Percentiles rank a stretch among this genome's conserved stretches.
Conservation (phyloP, 2,329 filamentous ascomycete species). For the Pleoardoris graminearum region DNA sequence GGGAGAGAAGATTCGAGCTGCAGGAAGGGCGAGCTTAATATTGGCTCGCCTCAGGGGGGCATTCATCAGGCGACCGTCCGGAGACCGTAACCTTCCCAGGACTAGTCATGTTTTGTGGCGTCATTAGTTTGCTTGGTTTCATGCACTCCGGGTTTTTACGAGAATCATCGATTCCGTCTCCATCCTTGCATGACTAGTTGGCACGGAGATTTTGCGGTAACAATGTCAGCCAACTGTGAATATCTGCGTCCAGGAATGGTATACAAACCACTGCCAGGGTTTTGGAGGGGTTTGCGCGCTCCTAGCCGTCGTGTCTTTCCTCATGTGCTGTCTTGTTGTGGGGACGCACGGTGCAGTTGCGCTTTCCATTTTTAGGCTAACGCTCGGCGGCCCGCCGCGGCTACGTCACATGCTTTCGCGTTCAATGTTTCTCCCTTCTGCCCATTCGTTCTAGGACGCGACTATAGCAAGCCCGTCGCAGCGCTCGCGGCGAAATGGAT, state of each 20-base stretch:
- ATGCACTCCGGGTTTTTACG: conserved; percentile 6
- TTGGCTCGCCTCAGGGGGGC: conserved; percentile 8
- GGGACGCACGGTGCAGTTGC: conserved; percentile 28
- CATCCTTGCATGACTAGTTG: not conserved
- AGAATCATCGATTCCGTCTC: not conserved
- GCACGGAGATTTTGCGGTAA: not conserved
- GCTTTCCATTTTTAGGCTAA: too few species aligned
- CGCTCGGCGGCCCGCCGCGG: too few species aligned
- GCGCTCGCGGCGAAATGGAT: conserved; percentile 21
- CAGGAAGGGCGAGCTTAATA: conserved; percentile 7
- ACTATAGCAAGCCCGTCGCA: conserved; percentile 12
- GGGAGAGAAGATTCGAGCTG: conserved; percentile 5
- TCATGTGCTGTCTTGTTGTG: not conserved
- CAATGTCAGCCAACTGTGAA: too few species aligned
- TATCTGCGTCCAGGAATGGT: too few species aligned
- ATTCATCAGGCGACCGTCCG: not conserved
- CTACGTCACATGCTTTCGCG: too few species aligned
- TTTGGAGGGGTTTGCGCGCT: too few species aligned
- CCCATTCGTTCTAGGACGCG: not conserved
- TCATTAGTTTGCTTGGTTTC: conserved; percentile 6
- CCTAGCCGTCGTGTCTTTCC: not conserved
- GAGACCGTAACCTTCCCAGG: not conserved
- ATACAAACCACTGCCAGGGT: too few species aligned
- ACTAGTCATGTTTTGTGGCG: conserved; percentile 1
- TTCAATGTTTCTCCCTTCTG: conserved; percentile 18